Evolutionary conservation across 495 filamentous ascomycete genomes (phyloP).

Genomic region (Pseudevernia furfuracea): DNA sequence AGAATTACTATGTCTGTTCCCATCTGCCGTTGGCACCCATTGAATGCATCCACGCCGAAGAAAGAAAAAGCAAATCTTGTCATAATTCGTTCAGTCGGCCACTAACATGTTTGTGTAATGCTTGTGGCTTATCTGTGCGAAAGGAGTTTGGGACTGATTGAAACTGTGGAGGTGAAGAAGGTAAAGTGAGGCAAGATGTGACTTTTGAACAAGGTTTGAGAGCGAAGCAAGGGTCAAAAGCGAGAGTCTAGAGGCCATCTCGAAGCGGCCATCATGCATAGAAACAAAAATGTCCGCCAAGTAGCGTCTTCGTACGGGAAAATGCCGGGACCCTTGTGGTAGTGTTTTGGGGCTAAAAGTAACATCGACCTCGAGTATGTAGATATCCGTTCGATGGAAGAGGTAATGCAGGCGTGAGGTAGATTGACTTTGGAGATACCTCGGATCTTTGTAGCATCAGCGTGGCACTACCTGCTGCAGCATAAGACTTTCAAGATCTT

Average conservation of each 20-base stretch:
- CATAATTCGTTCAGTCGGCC: slow-evolving; percentile 18
- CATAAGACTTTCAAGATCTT: slow-evolving; percentile 78
- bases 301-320: background rate
- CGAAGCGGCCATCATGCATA: slow-evolving; percentile 2
- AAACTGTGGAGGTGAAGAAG: slow-evolving; percentile 11
- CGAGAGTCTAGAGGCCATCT: slow-evolving; percentile 8
- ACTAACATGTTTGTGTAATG: slow-evolving; percentile 3
- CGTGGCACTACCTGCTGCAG: slow-evolving; percentile 53
- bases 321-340: slow-evolving; percentile 3
- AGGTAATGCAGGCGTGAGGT: background rate
- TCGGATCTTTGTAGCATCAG: background rate
- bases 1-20: slow-evolving; percentile 16
- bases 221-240: background rate
- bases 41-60: slow-evolving; percentile 17
- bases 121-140: slow-evolving; percentile 6
- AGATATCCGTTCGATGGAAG: background rate
- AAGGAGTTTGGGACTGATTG: background rate
- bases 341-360: background rate
- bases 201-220: slow-evolving; percentile 8
- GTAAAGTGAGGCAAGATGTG: slow-evolving; percentile 2
- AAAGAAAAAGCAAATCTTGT: slow-evolving; percentile 17
- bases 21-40: slow-evolving; percentile 5
- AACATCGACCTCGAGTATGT: background rate
- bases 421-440: background rate
- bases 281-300: background rate